Evolutionary conservation across 2,329 filamentous ascomycete species (phyloP), one percentile per base, ranked within the genome.

Genomic region (Colletotrichum scovillei): DNA sequence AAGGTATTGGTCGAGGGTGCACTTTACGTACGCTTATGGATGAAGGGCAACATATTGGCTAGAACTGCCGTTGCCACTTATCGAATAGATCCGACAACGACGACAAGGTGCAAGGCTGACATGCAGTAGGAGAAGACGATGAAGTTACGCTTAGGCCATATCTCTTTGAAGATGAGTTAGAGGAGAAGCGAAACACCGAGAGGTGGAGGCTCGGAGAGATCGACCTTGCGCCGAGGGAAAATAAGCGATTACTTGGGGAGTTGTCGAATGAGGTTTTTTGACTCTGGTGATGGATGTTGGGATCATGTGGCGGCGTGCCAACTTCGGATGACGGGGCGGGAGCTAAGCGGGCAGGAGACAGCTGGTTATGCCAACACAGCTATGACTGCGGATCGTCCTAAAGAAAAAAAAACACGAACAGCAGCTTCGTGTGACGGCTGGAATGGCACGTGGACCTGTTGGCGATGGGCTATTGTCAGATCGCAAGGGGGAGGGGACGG

Each of bases 21-120:
- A 46, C 14, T 3, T 28, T 12, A 63, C 75, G 55, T 75, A 81
- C 79, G 79, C 42, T 67, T 73, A 63, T 79, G 76, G 58, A 81
- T 78, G 42, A 77, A 79, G 58, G 78, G 78, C 38, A 81, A 75
- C 79, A 81, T 81, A 24, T 32, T 76, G 65, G 32, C 42, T 49
- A 26, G 30, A 32, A 14, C 22, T 22, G 46, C 38, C 22, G 16
- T 14, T 55, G 22, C 14, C 28, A 38, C 62, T 16, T 42, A 28
- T 26, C 26, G n/a, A n/a, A 42, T 9, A 22, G 52, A 11, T 38
- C 14, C 22, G 35, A 19, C n/a, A 32, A 38, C 16, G 16, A 38
- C 14, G 11, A 14, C n/a, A 58, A 12, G n/a, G 63, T 16, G 63
- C 22, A 28, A 66, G 67, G 26, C 53, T 26, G 16, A 26, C 11